Evolutionary conservation across 345 rosid genomes (phyloP), one percentile per base, ranked within the genome.

Genomic region (Eucalyptus globulus): DNA sequence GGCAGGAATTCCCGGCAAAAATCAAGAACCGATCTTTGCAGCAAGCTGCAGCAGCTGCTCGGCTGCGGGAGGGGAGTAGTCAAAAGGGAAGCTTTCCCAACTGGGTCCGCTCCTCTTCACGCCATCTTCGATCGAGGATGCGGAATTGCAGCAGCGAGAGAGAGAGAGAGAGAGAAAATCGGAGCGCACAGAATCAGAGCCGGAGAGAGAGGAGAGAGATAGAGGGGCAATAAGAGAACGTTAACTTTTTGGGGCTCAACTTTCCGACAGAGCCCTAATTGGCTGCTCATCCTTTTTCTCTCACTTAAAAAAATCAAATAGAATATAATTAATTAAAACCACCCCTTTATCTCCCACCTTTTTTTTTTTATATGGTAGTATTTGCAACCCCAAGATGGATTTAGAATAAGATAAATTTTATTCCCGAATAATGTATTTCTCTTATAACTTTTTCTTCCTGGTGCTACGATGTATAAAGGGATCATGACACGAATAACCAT

Each of bases 241-340:
- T 89, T 86, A 90, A 92, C 92, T 90, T 91, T 89, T 67, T 24
- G 88, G 81, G 81, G 88, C 88, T 90, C 91, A 90, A 88, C 93
- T 93, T 91, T 91, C 93, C 92, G 91, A 89, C 93, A 88, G 87
- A 92, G 87, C 54, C 80, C 90, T 89, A 81, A 88, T 91, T 91
- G 88, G 87, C 56, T 8, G 37, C 40, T 50, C 87, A 51, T 17
- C 88, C 53, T 87, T 81, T 16, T 80, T 65, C 88, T 87, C 88
- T 86, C 87, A 58, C 92, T 87, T 51, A 62, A 88, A 88, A 86
- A 83, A 47, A 80, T 24, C 86, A 14, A 60, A 27, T 34, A 11
- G 29, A 86, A 86, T 40, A 85, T 2, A 47, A 47, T 29, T 88
- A 67, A 60, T 60, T n/a, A 65, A 65, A n/a, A 14, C 76, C 76